phyloP scores from a whole-genome alignment of 2,329 filamentous ascomycete species.

The Curvularia sp. region DNA sequence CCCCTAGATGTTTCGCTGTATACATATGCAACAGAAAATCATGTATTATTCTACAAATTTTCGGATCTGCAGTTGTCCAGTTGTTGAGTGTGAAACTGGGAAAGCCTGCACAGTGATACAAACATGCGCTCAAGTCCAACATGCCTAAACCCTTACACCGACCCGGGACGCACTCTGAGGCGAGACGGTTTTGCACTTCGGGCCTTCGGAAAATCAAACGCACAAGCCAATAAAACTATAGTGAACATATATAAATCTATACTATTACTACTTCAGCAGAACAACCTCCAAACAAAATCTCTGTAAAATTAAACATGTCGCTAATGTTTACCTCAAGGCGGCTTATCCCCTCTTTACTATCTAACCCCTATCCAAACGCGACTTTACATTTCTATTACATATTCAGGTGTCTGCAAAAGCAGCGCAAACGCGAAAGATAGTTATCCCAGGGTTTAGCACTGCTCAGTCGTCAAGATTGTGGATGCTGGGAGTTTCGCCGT shows the following conservation, averaged over 20 bases:
- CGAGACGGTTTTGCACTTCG: conserved; percentile 10
- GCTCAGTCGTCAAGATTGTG: not conserved
- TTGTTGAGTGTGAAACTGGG: not conserved
- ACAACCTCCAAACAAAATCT: not conserved
- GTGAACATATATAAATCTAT: not conserved
- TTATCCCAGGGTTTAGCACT: not conserved
- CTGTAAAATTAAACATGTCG: not conserved
- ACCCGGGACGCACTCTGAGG: not conserved
- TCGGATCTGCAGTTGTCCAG: not conserved
- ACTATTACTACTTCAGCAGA: not conserved
- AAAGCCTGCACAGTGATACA: not conserved
- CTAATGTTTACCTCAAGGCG: not conserved
- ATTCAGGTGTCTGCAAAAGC: not conserved
- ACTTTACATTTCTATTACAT: not conserved
- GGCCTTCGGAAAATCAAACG: not conserved
- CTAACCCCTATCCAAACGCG: not conserved
- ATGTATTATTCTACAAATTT: not conserved
- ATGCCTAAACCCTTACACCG: no score
- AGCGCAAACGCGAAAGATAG: not conserved
- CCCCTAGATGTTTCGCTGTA: not conserved
- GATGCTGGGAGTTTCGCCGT: not conserved
- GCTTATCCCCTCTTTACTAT: not conserved
- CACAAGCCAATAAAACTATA: not conserved
- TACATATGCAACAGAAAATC: not conserved
- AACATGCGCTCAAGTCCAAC: not conserved